phyloP scores from a whole-genome alignment of 2,329 filamentous ascomycete species.

The Penicillium janthinellum region DNA sequence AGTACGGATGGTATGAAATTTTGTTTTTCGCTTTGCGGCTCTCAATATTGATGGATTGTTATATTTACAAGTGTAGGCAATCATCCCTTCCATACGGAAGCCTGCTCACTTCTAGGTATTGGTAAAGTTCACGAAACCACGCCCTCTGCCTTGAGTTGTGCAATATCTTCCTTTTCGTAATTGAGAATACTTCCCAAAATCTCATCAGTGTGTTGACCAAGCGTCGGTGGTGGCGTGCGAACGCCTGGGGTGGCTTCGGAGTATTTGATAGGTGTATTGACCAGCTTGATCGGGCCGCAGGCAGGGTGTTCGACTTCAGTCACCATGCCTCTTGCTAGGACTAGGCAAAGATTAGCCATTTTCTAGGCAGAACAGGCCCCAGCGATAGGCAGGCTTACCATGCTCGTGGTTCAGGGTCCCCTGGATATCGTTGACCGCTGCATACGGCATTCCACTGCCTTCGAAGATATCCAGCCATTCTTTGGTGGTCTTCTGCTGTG shows the following conservation, averaged over 20 bases:
- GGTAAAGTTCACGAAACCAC: constrained; percentile 54
- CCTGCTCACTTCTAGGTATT: neutral
- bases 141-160: constrained; percentile 64
- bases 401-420: constrained; percentile 81
- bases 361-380: neutral
- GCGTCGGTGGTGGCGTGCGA: constrained; percentile 74
- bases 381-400: constrained; percentile 52
- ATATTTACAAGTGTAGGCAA: neutral
- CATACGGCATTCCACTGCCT: constrained; percentile 90
- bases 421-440: constrained; percentile 91
- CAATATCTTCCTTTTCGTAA: constrained; percentile 61
- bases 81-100: neutral
- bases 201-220: constrained; percentile 86
- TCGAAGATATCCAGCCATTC: constrained; percentile 88
- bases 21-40: neutral
- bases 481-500: constrained; percentile 73
- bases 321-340: constrained; percentile 81
- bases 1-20: too few species aligned
- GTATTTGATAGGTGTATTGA: constrained; percentile 94
- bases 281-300: constrained; percentile 84
- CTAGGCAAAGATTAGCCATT: constrained; percentile 37
- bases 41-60: neutral
- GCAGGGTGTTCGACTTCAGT: constrained; percentile 78
- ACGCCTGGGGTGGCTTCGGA: constrained; percentile 78
- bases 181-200: constrained; percentile 67